phyloP scores from a whole-genome alignment of 306 rosid species.

The Albizia julibrissin region DNA sequence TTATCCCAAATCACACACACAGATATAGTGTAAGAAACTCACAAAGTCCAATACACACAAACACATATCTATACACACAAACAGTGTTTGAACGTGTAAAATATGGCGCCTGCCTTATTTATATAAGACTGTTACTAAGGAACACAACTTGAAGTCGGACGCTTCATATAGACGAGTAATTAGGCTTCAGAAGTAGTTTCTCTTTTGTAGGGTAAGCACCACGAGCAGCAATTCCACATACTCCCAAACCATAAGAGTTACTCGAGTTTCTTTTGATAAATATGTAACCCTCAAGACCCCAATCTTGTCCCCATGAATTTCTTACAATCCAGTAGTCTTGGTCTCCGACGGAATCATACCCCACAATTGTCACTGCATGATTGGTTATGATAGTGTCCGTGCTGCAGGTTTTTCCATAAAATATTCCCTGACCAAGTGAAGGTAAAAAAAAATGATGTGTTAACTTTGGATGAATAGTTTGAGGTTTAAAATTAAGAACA shows the following conservation, averaged over 20 bases:
- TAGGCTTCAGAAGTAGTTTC: not conserved
- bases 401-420: not conserved
- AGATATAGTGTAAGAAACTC: too few species aligned
- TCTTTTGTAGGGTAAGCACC: not conserved
- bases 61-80: too few species aligned
- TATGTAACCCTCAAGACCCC: conserved; percentile 53
- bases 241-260: not conserved
- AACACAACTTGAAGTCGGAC: not conserved
- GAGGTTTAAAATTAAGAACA: too few species aligned
- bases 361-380: conserved; percentile 47
- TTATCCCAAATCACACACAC: too few species aligned
- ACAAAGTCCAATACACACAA: too few species aligned
- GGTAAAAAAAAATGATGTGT: too few species aligned
- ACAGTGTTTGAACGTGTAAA: too few species aligned
- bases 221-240: not conserved
- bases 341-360: conserved; percentile 49
- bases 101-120: not conserved
- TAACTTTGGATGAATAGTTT: too few species aligned
- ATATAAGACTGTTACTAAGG: too few species aligned
- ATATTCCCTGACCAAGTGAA: not conserved
- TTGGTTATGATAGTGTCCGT: conserved; percentile 17
- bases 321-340: conserved; percentile 60
- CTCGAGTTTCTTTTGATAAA: conserved; percentile 47
- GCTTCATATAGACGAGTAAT: not conserved
- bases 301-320: conserved; percentile 53